Percentiles rank a stretch among this genome's conserved stretches.
phyloP scores from a whole-genome alignment of 169 alveolate genomes.

The Plasmodium coatneyi region DNA sequence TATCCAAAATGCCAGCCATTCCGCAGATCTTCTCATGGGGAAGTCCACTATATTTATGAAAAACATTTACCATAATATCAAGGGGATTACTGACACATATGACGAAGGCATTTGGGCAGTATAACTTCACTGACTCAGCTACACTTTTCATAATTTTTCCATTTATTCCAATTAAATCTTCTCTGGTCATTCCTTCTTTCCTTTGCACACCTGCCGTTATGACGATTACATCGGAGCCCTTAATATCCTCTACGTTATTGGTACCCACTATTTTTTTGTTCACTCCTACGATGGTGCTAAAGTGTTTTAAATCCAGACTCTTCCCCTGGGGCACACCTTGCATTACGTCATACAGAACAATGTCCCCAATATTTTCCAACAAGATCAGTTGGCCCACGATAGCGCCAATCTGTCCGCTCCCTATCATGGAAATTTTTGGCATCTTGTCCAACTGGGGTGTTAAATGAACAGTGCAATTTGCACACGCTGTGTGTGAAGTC shows the following conservation, averaged over 20 bases:
- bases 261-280: conserved; percentile 82
- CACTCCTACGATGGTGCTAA: conserved; percentile 80
- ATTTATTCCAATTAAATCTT: conserved; percentile 85
- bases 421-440: conserved; percentile 84
- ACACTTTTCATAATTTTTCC: conserved; percentile 86
- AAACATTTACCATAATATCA: conserved; percentile 87
- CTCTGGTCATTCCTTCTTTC: conserved; percentile 89
- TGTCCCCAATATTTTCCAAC: conserved; percentile 85
- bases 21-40: conserved; percentile 89
- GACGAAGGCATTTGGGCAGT: conserved; percentile 89
- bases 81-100: conserved; percentile 90
- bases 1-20: conserved; percentile 89
- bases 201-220: conserved; percentile 89
- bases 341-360: conserved; percentile 84
- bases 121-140: conserved; percentile 87
- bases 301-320: conserved; percentile 85
- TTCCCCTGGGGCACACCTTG: conserved; percentile 86
- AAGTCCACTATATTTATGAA: conserved; percentile 84
- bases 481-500: neutral
- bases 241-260: conserved; percentile 81
- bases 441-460: conserved; percentile 6
- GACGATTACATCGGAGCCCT: conserved; percentile 86
- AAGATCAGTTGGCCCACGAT: conserved; percentile 85
- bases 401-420: conserved; percentile 89
- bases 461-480: neutral